Base-by-base conservation (phyloP, 2,329 filamentous ascomycete species). In the Penicillium sp. region DNA sequence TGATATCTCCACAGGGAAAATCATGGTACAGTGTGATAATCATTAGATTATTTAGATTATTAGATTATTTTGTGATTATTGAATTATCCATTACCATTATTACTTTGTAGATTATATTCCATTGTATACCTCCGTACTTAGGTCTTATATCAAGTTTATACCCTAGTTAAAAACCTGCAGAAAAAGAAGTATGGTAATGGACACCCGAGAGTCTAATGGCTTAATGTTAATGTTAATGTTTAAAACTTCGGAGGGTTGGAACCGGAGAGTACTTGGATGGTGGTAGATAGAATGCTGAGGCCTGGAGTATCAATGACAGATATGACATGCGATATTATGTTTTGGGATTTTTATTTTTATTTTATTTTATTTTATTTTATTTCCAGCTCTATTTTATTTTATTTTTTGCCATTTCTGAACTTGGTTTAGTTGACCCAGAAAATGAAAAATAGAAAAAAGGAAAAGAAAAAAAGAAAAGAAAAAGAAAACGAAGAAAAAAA, bases 151-250 rank as follows among this genome's bases (percentile, higher is more conserved):
- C 44, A 29, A 19, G n/a, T 47, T 33, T 33, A 33, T 35, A 35
- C 33, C 33, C 33, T 15, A 43, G 41, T 17, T 12, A 15, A n/a
- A n/a, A 10, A 6, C 42, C 17, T 44, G 23, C 23, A 44, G 23
- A n/a, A n/a, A 17, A 27, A 21, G 43, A 29, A 13, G 49, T 43
- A 52, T 44, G 49, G 49, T 44, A 35, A 44, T 44, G 39, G 55
- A 36, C 58, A 60, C 47, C 58, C 45, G 58, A 50, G 52, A 61
- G 59, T 53, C 57, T 59, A 61, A 61, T 55, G 52, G 25, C 35
- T 59, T 56, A 61, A 61, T 59, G 58, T 61, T 61, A 56, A 60
- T 57, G 36, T 47, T 60, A 48, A 58, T 45, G 47, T 35, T 35
- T 45, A 56, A 55, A 36, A 17, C 44, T 53, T 59, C 57, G 59